A percentile compares a stretch with the other conserved stretches of the same genome.
phyloP scores from a whole-genome alignment of 2,329 filamentous ascomycete species.

The Aspergillus fischeri region DNA sequence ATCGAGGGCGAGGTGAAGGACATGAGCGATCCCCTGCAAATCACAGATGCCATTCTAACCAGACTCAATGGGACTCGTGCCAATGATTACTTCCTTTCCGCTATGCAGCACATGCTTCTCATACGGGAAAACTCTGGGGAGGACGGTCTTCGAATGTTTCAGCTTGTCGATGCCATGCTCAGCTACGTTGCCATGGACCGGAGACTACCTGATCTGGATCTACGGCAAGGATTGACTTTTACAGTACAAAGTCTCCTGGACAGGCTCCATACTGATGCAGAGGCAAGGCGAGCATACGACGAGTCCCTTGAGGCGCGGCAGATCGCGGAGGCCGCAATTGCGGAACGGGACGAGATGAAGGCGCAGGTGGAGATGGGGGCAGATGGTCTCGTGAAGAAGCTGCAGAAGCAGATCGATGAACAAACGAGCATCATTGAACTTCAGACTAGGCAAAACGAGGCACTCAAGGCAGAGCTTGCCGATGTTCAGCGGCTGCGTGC shows the following conservation, averaged over 20 bases:
- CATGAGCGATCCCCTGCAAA: conserved; percentile 86
- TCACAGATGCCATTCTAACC: conserved; percentile 86
- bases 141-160: conserved; percentile 90
- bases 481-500: conserved; percentile 80
- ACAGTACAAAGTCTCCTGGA: conserved; percentile 93
- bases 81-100: conserved; percentile 93
- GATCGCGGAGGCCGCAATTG: conserved; percentile 91
- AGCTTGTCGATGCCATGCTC: conserved; percentile 97
- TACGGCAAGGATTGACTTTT: conserved; percentile 96
- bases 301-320: conserved; percentile 86
- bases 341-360: conserved; percentile 92
- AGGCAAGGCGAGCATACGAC: conserved; percentile 86
- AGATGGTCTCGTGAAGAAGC: conserved; percentile 85
- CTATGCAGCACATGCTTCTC: conserved; percentile 89
- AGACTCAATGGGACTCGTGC: conserved; percentile 79
- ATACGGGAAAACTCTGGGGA: conserved; percentile 90
- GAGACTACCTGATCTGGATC: conserved; percentile 89
- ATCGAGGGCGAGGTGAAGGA: conserved; percentile 84
- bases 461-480: conserved; percentile 82
- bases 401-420: conserved; percentile 92
- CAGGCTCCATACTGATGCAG: conserved; percentile 92
- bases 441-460: conserved; percentile 78
- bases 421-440: conserved; percentile 87
- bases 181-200: conserved; percentile 99
- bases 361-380: conserved; percentile 85